These are phyloP conservation scores for Boletales sp. DNA, from an alignment of 768 basidiomycete genomes.

Conservation along the genomic window DNA sequence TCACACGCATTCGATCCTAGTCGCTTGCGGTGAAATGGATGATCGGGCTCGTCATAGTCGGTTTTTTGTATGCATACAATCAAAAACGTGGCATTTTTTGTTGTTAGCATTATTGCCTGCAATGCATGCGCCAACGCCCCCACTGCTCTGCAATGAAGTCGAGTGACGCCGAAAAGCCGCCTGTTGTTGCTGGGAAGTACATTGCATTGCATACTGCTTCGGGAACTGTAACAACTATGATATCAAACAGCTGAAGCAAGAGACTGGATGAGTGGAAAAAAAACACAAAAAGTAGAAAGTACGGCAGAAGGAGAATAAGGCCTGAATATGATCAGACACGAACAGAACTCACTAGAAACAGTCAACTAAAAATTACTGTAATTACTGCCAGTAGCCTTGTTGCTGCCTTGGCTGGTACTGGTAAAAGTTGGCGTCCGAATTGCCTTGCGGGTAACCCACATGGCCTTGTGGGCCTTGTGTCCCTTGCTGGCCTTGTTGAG, in stretches of 20 bases:
- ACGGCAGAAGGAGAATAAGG: constrained; percentile 3
- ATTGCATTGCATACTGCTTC: constrained; percentile 26
- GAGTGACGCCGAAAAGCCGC: constrained; percentile 4
- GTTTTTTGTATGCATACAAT: not conserved
- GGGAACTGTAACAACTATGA: constrained; percentile 23
- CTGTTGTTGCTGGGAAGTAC: constrained; percentile 28
- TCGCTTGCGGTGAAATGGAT: constrained; percentile 19
- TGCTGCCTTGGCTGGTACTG: constrained; percentile 66
- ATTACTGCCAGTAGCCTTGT: constrained; percentile 53
- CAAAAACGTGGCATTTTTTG: no score
- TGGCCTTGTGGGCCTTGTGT: constrained; percentile 36
- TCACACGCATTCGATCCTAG: not conserved
- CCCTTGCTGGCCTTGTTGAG: constrained; percentile 42
- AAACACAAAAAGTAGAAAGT: constrained; percentile 1
- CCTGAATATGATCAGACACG: constrained; percentile 1
- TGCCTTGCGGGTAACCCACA: constrained; percentile 50
- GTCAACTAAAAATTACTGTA: constrained; percentile 9
- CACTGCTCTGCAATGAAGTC: not conserved
- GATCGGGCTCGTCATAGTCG: not conserved
- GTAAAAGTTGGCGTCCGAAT: constrained; percentile 66
- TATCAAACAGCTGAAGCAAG: constrained; percentile 29
- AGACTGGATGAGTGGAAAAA: constrained; percentile 4
- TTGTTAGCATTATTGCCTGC: not conserved
- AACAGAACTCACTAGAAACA: constrained; percentile 1
- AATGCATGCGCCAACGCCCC: not conserved